Base-by-base conservation (phyloP, 2,329 filamentous ascomycete genomes). In the Xylariaceae sp. region DNA sequence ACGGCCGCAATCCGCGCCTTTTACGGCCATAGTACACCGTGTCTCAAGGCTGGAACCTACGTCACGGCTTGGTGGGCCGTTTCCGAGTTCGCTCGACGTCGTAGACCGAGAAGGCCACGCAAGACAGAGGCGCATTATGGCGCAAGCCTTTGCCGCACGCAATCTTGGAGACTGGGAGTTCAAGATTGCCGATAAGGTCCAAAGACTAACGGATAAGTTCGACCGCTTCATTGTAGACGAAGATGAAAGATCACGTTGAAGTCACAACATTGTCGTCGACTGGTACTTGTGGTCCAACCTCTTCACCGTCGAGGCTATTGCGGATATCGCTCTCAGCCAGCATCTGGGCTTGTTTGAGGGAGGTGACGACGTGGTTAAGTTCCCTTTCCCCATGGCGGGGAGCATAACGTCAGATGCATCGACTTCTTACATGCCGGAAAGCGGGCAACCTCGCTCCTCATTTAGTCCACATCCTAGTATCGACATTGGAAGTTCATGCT, bases 221-320 rank as follows among this genome's bases (percentile, higher is more conserved):
- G 40, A 38, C 16, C 34, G 35, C 3, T 33, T 42, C 39, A 43
- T 53, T 44, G 45, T 20, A 43, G n/a, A 41, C 55, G 53, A 34
- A 54, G 44, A 36, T 44, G 5, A 42, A 44, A 16, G 40, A 43
- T 4, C 64, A 65, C 0, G 50, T 56, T 4, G 48, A 64, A 1
- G 55, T 14, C 12, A 62, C 22, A 72, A 76, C 38, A 44, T 75
- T 16, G 73, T 64, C 0, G 63, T 80, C 16, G 73, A 80, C 53
- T 74, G 72, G 44, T 70, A 75, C 4, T 63, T 64, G 5, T 80
- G 70, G 70, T 67, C 69, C 20, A 80, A 78, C 58, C 76, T 75
- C 63, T 79, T 80, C 57, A 75, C 74, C 0, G 64, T 79, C 12
- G 76, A 80, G 45, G 76, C 74, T 2, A 79, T 80, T 40, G 74